These are phyloP conservation scores for Candida adriatica DNA, from an alignment of 805 yeast genomes.

Conservation along the genomic window DNA sequence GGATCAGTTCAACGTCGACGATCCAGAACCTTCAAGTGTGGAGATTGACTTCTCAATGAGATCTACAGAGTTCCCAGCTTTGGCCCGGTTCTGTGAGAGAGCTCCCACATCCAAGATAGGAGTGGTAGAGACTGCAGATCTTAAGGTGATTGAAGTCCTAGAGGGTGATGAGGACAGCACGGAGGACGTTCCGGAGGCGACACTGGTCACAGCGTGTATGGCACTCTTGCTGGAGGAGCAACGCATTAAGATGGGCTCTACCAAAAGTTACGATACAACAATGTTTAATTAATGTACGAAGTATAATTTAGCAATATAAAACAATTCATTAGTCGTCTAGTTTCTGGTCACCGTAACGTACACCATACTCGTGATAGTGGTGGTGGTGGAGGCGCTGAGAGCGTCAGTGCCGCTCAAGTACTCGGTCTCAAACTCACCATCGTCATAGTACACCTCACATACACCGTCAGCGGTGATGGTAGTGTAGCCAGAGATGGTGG, in stretches of 20 bases:
- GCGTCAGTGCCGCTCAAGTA: slow-evolving; percentile 25
- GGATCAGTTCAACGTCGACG: slow-evolving; percentile 11
- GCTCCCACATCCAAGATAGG: slow-evolving; percentile 8
- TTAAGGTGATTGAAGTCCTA: slow-evolving; percentile 18
- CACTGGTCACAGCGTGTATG: slow-evolving; percentile 20
- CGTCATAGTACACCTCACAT: slow-evolving; percentile 23
- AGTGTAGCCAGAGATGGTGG: slow-evolving; percentile 13
- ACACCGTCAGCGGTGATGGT: slow-evolving; percentile 20
- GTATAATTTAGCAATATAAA: neutral
- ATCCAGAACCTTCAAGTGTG: slow-evolving; percentile 5
- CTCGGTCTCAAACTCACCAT: slow-evolving; percentile 13
- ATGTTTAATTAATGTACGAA: slow-evolving; percentile 2
- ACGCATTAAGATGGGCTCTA: slow-evolving; percentile 18
- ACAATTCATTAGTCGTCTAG: neutral
- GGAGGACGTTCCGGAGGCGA: slow-evolving; percentile 12
- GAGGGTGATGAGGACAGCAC: slow-evolving; percentile 9
- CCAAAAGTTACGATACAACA: slow-evolving; percentile 17
- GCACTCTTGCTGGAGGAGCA: slow-evolving; percentile 21
- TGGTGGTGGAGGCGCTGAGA: slow-evolving; percentile 22
- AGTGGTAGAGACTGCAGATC: slow-evolving; percentile 16
- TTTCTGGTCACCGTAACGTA: slow-evolving; percentile 16
- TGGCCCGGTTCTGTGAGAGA: slow-evolving; percentile 20
- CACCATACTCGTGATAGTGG: slow-evolving; percentile 20
- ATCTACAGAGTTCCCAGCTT: slow-evolving; percentile 15
- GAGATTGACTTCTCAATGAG: slow-evolving; percentile 3